These are phyloP conservation scores for Gloeopeniophorella convolvens DNA, from an alignment of 768 basidiomycete genomes.

Conservation along the genomic window DNA sequence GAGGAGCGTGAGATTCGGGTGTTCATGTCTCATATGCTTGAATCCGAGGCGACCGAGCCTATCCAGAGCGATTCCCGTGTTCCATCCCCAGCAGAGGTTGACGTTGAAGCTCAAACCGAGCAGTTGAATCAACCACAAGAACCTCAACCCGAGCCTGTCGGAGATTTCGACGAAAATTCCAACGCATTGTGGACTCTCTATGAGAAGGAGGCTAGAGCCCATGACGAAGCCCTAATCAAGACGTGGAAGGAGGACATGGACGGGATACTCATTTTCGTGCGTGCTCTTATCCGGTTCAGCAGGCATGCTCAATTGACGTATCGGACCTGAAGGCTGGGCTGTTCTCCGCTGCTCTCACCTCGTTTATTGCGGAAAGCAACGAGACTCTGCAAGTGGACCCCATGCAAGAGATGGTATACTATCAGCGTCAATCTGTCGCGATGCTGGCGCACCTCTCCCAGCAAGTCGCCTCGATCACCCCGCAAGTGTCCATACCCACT, in stretches of 20 bases:
- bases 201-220: no score
- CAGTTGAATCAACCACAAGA: no score
- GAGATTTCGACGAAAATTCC: no score
- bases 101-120: no score
- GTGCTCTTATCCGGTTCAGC: neutral
- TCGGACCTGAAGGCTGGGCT: slow-evolving; percentile 7
- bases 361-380: slow-evolving; percentile 4
- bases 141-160: no score
- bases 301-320: neutral
- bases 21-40: no score
- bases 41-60: no score
- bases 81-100: no score
- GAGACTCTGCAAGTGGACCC: slow-evolving; percentile 5
- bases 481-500: neutral
- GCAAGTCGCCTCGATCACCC: neutral
- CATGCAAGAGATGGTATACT: neutral
- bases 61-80: no score
- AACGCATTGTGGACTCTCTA: no score
- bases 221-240: no score
- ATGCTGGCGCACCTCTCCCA: slow-evolving; percentile 10
- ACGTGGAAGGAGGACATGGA: neutral
- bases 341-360: slow-evolving; percentile 9
- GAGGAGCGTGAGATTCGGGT: no score
- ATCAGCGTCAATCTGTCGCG: slow-evolving; percentile 3
- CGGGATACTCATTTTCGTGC: neutral